phyloP scores from a whole-genome alignment of 2,329 filamentous ascomycete genomes.

The Ophidiomyces ophidiicola region DNA sequence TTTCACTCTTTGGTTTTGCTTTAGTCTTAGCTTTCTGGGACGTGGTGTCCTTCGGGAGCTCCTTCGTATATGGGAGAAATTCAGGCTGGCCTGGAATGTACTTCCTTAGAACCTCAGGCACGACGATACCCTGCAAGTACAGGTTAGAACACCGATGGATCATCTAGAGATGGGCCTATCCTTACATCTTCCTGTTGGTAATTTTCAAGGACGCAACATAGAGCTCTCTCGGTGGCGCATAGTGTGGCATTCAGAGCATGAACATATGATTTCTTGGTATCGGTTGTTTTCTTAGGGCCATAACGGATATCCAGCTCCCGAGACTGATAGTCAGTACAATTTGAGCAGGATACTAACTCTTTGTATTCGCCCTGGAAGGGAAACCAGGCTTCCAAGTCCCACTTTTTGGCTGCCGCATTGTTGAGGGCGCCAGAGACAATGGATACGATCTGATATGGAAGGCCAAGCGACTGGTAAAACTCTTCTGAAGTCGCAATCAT shows the following conservation, averaged over 20 bases:
- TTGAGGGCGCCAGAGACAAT: slow-evolving; percentile 96
- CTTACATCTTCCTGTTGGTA: slow-evolving; percentile 78
- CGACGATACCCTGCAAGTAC: slow-evolving; percentile 53
- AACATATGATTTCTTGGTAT: slow-evolving; percentile 81
- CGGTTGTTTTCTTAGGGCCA: slow-evolving; percentile 74
- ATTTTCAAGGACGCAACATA: slow-evolving; percentile 94
- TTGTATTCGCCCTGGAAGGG: slow-evolving; percentile 96
- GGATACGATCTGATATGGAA: slow-evolving; percentile 83
- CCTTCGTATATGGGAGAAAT: slow-evolving; percentile 79
- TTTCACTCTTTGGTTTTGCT: slow-evolving; percentile 21
- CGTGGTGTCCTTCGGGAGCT: slow-evolving; percentile 64
- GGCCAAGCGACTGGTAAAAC: slow-evolving; percentile 79
- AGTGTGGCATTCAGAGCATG: slow-evolving; percentile 85
- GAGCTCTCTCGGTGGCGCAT: slow-evolving; percentile 77
- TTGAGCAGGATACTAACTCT: slow-evolving; percentile 92
- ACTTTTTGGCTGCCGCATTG: slow-evolving; percentile 82
- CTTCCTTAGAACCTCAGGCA: slow-evolving; percentile 73
- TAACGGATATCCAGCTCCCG: slow-evolving; percentile 86
- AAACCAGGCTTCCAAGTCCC: slow-evolving; percentile 92
- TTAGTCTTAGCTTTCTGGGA: slow-evolving; percentile 44
- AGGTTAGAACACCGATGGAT: not conserved
- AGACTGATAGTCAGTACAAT: slow-evolving; percentile 96
- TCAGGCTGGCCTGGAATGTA: slow-evolving; percentile 83
- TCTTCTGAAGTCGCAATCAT: slow-evolving; percentile 89
- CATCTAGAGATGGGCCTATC: slow-evolving; percentile 10